Evolutionary conservation across 2,329 filamentous ascomycete genomes (phyloP).

Genomic region (Kalmusia sp.): DNA sequence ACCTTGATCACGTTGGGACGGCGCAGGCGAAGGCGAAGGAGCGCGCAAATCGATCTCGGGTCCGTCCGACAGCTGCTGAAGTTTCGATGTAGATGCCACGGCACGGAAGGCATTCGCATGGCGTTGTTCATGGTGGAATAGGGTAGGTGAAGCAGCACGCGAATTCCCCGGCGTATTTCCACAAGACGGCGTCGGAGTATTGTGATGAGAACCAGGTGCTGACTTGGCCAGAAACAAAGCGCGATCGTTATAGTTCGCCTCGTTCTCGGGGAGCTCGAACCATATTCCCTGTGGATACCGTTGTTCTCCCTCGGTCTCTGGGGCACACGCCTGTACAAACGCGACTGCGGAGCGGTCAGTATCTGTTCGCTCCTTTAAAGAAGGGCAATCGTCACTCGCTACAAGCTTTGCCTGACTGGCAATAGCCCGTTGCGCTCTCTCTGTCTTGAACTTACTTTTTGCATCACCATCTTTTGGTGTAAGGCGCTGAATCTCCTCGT

Average conservation of each 20-base stretch:
- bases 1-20: not conserved
- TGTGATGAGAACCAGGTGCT: constrained; percentile 29
- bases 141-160: too few species aligned
- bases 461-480: not conserved
- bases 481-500: not conserved
- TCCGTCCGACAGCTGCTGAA: not conserved
- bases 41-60: too few species aligned
- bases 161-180: constrained; percentile 6
- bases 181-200: constrained; percentile 14
- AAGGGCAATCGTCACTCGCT: not conserved
- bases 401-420: not conserved
- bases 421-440: not conserved
- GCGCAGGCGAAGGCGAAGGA: too few species aligned
- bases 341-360: constrained; percentile 2
- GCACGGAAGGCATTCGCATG: not conserved
- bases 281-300: too few species aligned
- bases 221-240: constrained; percentile 31
- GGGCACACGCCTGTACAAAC: too few species aligned
- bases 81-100: constrained; percentile 7
- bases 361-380: not conserved
- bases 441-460: constrained; percentile 2
- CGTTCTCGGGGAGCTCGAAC: not conserved
- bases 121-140: not conserved
- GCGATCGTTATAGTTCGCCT: constrained; percentile 23
- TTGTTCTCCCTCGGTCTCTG: too few species aligned